Percentiles rank a stretch among this genome's conserved stretches.
phyloP scores from a whole-genome alignment of 257 asterid genomes.

The Lavandula angustifolia region DNA sequence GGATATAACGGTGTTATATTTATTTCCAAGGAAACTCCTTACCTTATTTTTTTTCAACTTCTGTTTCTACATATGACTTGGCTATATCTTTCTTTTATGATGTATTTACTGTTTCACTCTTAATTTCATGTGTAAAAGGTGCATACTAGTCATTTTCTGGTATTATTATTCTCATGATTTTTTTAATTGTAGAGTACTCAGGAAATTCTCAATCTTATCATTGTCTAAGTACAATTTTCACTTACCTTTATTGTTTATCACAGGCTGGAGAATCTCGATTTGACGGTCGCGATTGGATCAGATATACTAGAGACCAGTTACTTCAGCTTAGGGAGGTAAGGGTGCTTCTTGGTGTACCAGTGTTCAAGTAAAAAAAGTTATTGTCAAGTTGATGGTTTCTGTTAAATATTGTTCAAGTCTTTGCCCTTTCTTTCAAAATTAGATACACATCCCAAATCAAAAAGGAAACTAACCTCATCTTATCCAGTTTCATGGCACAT shows the following conservation, averaged over 20 bases:
- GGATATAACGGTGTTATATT: background rate
- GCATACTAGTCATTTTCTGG: background rate
- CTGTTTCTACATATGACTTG: background rate
- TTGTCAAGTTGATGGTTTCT: background rate
- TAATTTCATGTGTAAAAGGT: background rate
- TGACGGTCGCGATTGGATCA: conserved; percentile 69
- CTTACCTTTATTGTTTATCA: conserved; percentile 25
- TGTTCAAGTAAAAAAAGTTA: background rate
- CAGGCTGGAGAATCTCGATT: conserved; percentile 82
- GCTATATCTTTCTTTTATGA: background rate
- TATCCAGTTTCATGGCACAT: background rate
- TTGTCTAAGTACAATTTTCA: conserved; percentile 1
- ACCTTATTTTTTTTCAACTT: background rate
- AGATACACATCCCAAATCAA: background rate
- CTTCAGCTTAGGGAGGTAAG: conserved; percentile 84
- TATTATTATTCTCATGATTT: background rate
- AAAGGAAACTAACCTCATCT: too few relatives aligned
- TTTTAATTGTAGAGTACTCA: background rate
- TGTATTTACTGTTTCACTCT: background rate
- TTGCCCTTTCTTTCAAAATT: background rate
- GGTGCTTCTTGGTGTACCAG: conserved; percentile 14
- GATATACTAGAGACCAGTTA: conserved; percentile 72
- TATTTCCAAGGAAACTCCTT: background rate
- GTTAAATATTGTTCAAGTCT: background rate
- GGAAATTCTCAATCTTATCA: background rate